Evolutionary conservation across 352 stramenopile genomes (phyloP).

Genomic region (Thalassiosira hispida): DNA sequence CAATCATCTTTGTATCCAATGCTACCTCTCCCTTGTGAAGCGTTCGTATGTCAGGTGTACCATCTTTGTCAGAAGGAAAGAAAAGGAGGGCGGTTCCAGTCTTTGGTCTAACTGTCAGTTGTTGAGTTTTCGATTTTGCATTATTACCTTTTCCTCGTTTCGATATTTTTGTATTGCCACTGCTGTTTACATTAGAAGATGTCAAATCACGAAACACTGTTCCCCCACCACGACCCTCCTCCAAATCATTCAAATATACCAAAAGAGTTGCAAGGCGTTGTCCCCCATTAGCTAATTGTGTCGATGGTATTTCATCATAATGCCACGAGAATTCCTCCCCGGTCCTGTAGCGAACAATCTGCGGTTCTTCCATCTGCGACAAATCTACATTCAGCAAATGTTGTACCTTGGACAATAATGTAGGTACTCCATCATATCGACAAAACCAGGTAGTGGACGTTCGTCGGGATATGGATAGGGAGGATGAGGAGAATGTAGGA

Average conservation of each 20-base stretch:
- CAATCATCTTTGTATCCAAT: slow-evolving; percentile 72
- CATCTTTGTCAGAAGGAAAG: slow-evolving; percentile 69
- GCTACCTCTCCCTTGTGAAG: slow-evolving; percentile 73
- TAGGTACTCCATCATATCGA: slow-evolving; percentile 56
- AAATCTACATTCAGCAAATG: slow-evolving; percentile 58
- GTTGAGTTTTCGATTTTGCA: not conserved
- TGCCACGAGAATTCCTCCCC: slow-evolving; percentile 79
- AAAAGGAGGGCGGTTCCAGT: slow-evolving; percentile 68
- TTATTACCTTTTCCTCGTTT: not conserved
- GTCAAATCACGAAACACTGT: slow-evolving; percentile 75
- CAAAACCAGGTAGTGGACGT: slow-evolving; percentile 83
- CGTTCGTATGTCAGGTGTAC: slow-evolving; percentile 61
- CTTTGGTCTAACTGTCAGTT: slow-evolving; percentile 60
- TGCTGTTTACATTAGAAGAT: not conserved
- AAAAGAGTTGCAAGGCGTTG: slow-evolving; percentile 69
- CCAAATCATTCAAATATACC: slow-evolving; percentile 71
- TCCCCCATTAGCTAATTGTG: slow-evolving; percentile 62
- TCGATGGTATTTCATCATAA: slow-evolving; percentile 71
- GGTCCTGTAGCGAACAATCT: slow-evolving; percentile 66
- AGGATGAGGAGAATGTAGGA: slow-evolving; percentile 63
- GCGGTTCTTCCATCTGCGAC: slow-evolving; percentile 65
- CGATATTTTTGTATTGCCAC: too few species aligned
- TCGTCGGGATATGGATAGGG: slow-evolving; percentile 53
- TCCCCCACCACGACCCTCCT: slow-evolving; percentile 46
- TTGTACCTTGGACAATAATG: slow-evolving; percentile 68